Base-by-base conservation (phyloP, 1,284 basidiomycete species). In the Porodaedalea pini region DNA sequence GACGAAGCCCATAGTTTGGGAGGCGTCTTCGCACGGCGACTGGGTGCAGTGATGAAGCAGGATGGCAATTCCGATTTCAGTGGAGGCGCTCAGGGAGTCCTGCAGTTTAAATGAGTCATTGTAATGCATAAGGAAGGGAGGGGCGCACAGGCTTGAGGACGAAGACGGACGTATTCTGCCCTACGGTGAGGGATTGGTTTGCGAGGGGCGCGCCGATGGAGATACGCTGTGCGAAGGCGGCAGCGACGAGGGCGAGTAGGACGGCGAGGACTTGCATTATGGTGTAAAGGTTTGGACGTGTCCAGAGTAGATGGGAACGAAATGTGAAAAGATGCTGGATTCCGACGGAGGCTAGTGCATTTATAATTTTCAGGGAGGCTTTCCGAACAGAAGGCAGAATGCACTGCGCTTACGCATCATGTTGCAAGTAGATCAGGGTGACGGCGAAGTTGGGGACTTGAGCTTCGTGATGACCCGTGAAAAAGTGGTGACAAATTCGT, bases 61-160 rank as follows among this genome's bases (percentile, higher is more conserved):
- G 58, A 82, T 75, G 17, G 73, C 75, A 49, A 82, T 58, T 8
- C 71, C 71, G 15, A 82, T 70, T 50, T 81, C 79, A 29, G 67
- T 61, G 1, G 75, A 73, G 4, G 69, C 63, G n/a, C 68, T 68
- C 49, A 78, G 68, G 6, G 71, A 62, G 63, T 74, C 67, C 78
- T 78, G 51, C 21, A 48, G 27, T 31, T 15, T 17, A n/a, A 25
- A 17, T 47, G 7, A 44, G n/a, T 21, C 10, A 44, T 23, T 11
- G 15, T 37, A 21, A n/a, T 11, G 39, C 40, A 10, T 23, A 43
- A 51, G 27, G 25, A 57, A 51, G n/a, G n/a, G n/a, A n/a, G n/a
- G n/a, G 17, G 43, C 77, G 51, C 62, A 82, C 81, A 2, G 74
- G 72, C 51, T 71, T 69, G 51, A 75, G 71, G 52, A 82, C 65